These are phyloP conservation scores for Globisporangium spinosum DNA, from an alignment of 352 stramenopile species.

Conservation along the genomic window DNA sequence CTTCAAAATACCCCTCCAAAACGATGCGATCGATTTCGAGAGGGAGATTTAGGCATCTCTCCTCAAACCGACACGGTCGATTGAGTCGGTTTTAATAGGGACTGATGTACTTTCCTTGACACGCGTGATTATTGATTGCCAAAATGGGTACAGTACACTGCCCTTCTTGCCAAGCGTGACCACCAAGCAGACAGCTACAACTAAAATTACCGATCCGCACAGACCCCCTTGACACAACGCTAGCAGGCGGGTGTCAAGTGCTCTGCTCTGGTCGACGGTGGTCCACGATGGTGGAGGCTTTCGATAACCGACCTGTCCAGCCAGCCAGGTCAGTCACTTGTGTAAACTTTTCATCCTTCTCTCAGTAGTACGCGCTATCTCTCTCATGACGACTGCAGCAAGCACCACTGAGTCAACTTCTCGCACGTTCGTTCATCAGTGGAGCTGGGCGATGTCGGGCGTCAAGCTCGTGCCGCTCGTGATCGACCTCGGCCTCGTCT, in stretches of 20 bases:
- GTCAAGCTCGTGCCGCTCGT: constrained; percentile 4
- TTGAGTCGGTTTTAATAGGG: too few species aligned
- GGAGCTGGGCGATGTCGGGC: constrained; percentile 1
- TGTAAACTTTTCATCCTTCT: not conserved
- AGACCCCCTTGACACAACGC: not conserved
- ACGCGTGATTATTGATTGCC: too few species aligned
- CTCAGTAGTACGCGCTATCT: not conserved
- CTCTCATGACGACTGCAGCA: not conserved
- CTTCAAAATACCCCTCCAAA: not conserved
- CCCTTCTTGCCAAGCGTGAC: too few species aligned
- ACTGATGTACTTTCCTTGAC: too few species aligned
- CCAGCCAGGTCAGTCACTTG: not conserved
- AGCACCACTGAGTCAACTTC: not conserved
- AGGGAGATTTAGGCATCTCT: not conserved
- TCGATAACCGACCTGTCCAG: too few species aligned
- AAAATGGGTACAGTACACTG: too few species aligned
- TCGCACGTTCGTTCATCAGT: not conserved
- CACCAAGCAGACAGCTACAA: too few species aligned
- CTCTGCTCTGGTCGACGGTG: too few species aligned
- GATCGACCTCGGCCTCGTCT: constrained; percentile 10
- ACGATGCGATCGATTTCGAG: not conserved
- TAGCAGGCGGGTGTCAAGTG: too few species aligned
- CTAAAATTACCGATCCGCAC: not conserved
- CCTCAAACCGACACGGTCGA: too few species aligned
- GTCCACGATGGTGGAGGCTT: too few species aligned